phyloP scores from a whole-genome alignment of 371 early-diverging fungal genomes.

The Saksenaea vasiformis region DNA sequence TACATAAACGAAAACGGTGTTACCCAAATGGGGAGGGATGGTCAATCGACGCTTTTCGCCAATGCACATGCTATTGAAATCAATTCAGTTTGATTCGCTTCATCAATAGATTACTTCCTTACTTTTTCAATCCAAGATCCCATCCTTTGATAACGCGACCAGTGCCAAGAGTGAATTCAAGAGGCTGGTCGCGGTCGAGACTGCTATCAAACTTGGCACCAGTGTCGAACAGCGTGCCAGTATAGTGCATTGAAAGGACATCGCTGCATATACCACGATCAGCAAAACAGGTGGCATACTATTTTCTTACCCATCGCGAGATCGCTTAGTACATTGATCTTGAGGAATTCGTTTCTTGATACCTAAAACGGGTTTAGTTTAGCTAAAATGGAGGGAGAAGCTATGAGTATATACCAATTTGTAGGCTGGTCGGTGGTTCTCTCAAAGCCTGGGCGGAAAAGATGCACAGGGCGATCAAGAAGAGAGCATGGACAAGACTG shows the following conservation, averaged over 20 bases:
- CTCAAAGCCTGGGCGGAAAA: slow-evolving; percentile 33
- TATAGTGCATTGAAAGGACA: slow-evolving; percentile 80
- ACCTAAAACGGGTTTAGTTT: slow-evolving; percentile 21
- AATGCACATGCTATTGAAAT: slow-evolving; percentile 70
- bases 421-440: slow-evolving; percentile 55
- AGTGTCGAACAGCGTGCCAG: slow-evolving; percentile 69
- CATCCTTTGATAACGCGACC: slow-evolving; percentile 76
- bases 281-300: slow-evolving; percentile 1
- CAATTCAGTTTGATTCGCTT: not conserved
- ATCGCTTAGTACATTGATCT: slow-evolving; percentile 44
- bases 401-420: slow-evolving; percentile 51
- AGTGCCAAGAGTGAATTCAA: slow-evolving; percentile 73
- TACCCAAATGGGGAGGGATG: slow-evolving; percentile 75
- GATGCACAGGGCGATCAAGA: not conserved
- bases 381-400: not conserved
- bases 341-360: slow-evolving; percentile 52
- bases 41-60: slow-evolving; percentile 83
- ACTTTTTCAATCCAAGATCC: slow-evolving; percentile 80
- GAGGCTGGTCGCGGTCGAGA: slow-evolving; percentile 67
- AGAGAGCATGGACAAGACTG: not conserved
- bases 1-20: slow-evolving; percentile 12
- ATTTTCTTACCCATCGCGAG: slow-evolving; percentile 50
- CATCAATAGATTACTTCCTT: slow-evolving; percentile 16
- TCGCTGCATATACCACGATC: slow-evolving; percentile 41
- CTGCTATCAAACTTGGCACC: slow-evolving; percentile 82